A percentile compares a stretch with the other conserved stretches of the same genome.
Conservation (phyloP, 208 protist species). For the Kentomonas sorsogonicus region DNA sequence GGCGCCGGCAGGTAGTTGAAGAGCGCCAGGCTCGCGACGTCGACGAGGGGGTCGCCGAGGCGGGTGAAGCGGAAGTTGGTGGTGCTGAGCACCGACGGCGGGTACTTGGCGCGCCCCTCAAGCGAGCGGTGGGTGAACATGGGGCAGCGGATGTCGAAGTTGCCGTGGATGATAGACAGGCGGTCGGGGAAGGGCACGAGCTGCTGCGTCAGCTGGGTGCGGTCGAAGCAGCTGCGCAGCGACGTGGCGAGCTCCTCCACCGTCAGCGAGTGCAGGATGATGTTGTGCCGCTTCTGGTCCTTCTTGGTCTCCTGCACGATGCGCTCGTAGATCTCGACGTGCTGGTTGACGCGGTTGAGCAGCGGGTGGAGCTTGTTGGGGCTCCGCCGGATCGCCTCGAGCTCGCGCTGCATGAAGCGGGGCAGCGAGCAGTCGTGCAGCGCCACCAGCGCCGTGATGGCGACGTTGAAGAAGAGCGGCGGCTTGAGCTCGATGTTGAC, state of each 20-base stretch:
- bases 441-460: constrained; percentile 26
- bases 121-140: constrained; percentile 70
- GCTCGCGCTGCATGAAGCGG: constrained; percentile 39
- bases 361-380: constrained; percentile 31
- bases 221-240: constrained; percentile 41
- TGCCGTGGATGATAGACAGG: constrained; percentile 53
- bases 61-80: constrained; percentile 47
- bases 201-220: constrained; percentile 40
- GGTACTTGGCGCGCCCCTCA: constrained; percentile 69
- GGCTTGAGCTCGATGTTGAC: constrained; percentile 61
- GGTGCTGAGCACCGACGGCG: constrained; percentile 38
- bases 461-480: constrained; percentile 45
- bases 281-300: constrained; percentile 17
- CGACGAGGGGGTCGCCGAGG: constrained; percentile 58
- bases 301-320: constrained; percentile 4
- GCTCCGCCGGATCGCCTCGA: constrained; percentile 25
- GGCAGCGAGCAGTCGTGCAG: constrained; percentile 55
- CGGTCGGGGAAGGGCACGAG: constrained; percentile 48
- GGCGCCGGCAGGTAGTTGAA: constrained; percentile 39
- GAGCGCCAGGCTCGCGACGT: constrained; percentile 56
- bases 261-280: constrained; percentile 16
- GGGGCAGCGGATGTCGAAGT: constrained; percentile 45
- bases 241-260: constrained; percentile 34
- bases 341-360: constrained; percentile 30
- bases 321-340: constrained; percentile 36